Evolutionary conservation across 2,329 filamentous ascomycete species (phyloP).

Genomic region (Biscogniauxia marginata): DNA sequence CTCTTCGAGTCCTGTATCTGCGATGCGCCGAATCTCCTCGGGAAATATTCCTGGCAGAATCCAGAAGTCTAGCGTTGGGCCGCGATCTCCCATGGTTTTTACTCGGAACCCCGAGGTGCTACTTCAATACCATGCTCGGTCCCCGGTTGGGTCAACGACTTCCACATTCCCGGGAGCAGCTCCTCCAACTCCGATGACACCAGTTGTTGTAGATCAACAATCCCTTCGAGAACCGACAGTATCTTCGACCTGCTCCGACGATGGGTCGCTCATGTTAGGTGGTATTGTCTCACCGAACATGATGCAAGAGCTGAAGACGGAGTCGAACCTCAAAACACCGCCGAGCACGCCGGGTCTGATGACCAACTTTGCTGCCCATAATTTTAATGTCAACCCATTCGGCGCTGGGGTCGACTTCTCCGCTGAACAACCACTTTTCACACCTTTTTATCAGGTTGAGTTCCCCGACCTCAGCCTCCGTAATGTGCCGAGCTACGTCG

Average conservation of each 20-base stretch:
- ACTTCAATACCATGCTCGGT: conserved; percentile 41
- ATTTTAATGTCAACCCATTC: conserved; percentile 35
- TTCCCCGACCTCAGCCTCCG: conserved; percentile 42
- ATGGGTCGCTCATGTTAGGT: conserved; percentile 34
- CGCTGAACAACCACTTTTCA: conserved; percentile 49
- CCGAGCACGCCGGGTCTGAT: conserved; percentile 52
- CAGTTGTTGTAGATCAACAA: conserved; percentile 39
- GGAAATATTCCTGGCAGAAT: conserved; percentile 42
- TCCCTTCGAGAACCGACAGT: conserved; percentile 40
- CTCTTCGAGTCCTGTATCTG: conserved; percentile 39
- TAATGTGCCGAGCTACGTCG: conserved; percentile 45
- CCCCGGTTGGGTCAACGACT: conserved; percentile 40
- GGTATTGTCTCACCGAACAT: conserved; percentile 18
- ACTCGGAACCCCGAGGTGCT: conserved; percentile 47
- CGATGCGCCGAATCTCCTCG: conserved; percentile 54
- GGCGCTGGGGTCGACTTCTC: conserved; percentile 29
- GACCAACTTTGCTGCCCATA: conserved; percentile 40
- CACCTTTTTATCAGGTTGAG: conserved; percentile 48
- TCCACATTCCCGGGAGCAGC: conserved; percentile 40
- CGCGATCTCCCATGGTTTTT: conserved; percentile 44
- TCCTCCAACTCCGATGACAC: conserved; percentile 51
- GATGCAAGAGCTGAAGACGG: conserved; percentile 30
- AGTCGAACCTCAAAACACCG: conserved; percentile 51
- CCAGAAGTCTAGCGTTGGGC: conserved; percentile 40
- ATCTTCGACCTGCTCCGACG: conserved; percentile 39